Evolutionary conservation across 305 asterid species (phyloP).

Genomic region (Fraxinus greggii): DNA sequence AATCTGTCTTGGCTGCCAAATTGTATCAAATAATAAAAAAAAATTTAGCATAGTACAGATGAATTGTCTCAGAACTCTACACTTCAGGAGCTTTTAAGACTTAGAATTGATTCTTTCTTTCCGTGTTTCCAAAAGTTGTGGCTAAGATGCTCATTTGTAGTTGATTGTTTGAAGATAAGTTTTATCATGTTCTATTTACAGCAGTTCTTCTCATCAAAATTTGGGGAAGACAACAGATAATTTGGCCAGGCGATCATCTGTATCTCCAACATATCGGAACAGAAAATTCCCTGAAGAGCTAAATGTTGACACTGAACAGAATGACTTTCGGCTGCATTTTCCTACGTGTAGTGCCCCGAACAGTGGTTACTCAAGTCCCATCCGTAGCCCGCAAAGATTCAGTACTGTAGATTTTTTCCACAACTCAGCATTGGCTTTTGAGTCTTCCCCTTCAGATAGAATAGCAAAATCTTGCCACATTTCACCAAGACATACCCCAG

Average conservation of each 20-base stretch:
- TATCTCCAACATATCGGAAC: constrained; percentile 40
- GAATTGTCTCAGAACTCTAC: not conserved
- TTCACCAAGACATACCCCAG: constrained; percentile 37
- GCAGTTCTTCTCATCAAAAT: constrained; percentile 27
- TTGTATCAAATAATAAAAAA: not conserved
- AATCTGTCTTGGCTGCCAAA: not conserved
- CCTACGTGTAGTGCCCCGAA: constrained; percentile 75
- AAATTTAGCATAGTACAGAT: not conserved
- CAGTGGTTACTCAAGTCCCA: constrained; percentile 69
- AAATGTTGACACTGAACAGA: constrained; percentile 37
- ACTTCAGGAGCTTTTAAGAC: not conserved
- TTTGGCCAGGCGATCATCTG: constrained; percentile 21
- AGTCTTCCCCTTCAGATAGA: constrained; percentile 34
- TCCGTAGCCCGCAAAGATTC: constrained; percentile 61
- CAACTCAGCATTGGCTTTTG: constrained; percentile 33
- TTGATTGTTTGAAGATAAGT: not conserved
- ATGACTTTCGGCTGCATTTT: constrained; percentile 35
- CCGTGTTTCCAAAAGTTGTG: not conserved
- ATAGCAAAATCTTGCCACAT: constrained; percentile 28
- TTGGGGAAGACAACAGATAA: constrained; percentile 42
- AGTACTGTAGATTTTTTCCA: constrained; percentile 46
- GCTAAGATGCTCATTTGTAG: not conserved
- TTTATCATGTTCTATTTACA: constrained; percentile 31
- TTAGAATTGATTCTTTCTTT: not conserved
- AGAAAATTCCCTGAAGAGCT: constrained; percentile 48